Evolutionary conservation across 805 yeast genomes (phyloP).

Genomic region (Schizosaccharomyces lindneri): DNA sequence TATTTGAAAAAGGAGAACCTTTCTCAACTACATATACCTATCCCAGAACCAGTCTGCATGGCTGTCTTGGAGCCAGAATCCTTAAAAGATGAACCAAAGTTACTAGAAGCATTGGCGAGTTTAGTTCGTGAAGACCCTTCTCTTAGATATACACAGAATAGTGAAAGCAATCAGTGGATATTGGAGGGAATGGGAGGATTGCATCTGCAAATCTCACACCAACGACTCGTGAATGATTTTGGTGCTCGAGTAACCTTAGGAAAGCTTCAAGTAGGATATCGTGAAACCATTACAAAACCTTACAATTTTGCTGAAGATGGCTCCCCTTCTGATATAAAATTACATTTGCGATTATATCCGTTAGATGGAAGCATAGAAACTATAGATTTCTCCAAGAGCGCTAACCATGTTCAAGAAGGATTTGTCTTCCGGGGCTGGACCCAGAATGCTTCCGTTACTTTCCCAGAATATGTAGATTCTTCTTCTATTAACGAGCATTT

Average conservation of each 20-base stretch:
- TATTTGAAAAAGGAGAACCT: background rate
- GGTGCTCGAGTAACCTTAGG: constrained; percentile 63
- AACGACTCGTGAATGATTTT: constrained; percentile 54
- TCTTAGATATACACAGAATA: constrained; percentile 38
- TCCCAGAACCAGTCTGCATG: constrained; percentile 86
- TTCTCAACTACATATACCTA: constrained; percentile 20
- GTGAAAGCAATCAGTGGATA: constrained; percentile 71
- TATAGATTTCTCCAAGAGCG: background rate
- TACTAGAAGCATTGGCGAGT: constrained; percentile 43
- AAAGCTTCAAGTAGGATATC: constrained; percentile 69
- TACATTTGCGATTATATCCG: background rate
- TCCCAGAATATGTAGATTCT: background rate
- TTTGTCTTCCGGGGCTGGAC: background rate
- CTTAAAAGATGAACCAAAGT: constrained; percentile 48
- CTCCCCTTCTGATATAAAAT: background rate
- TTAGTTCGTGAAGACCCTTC: constrained; percentile 82
- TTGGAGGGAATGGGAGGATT: constrained; percentile 94
- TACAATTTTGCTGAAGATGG: background rate
- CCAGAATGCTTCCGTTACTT: background rate
- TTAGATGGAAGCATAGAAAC: background rate
- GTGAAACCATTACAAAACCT: constrained; percentile 23
- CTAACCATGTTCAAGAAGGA: background rate
- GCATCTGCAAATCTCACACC: constrained; percentile 70
- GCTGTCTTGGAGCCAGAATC: constrained; percentile 63
- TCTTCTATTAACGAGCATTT: background rate